These are phyloP conservation scores for Cymbopogon citratus DNA, from an alignment of 176 grass and related monocot species.

Conservation along the genomic window DNA sequence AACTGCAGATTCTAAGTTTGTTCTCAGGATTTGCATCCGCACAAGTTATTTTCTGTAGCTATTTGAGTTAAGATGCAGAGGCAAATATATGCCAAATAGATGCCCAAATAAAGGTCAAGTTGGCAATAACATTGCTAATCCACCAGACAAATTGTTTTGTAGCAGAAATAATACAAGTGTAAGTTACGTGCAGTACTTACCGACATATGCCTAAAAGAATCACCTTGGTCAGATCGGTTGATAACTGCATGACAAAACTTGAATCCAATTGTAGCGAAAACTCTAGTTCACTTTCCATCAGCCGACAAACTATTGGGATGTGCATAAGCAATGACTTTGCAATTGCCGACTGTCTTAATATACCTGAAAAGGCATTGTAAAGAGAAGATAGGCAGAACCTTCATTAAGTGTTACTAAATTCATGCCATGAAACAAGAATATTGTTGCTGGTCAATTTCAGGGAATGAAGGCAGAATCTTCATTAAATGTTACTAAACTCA, in stretches of 20 bases:
- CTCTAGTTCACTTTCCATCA: background rate
- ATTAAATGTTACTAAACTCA: slow-evolving; percentile 24
- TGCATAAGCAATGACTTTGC: slow-evolving; percentile 2
- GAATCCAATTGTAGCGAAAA: background rate
- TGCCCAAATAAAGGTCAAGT: slow-evolving; percentile 20
- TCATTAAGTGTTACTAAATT: slow-evolving; percentile 15
- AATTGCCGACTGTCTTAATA: background rate
- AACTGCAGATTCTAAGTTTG: slow-evolving; percentile 35
- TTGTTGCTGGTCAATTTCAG: background rate
- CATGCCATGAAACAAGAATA: slow-evolving; percentile 30
- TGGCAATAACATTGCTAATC: slow-evolving; percentile 1
- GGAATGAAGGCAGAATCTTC: slow-evolving; percentile 11
- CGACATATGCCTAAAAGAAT: slow-evolving; percentile 14
- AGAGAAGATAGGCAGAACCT: slow-evolving; percentile 27
- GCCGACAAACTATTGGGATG: slow-evolving; percentile 1
- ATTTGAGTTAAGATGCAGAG: slow-evolving; percentile 11
- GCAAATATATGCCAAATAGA: slow-evolving; percentile 23
- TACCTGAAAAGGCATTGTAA: slow-evolving; percentile 18
- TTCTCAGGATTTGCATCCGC: slow-evolving; percentile 18
- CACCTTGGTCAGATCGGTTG: background rate
- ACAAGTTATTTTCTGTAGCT: slow-evolving; percentile 30
- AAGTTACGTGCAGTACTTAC: background rate
- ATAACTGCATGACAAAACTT: background rate
- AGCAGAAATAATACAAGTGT: background rate
- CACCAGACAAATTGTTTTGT: background rate